Percentiles rank a stretch among this genome's conserved stretches.
Conservation (phyloP, 345 rosid species). For the Laguncularia racemosa region DNA sequence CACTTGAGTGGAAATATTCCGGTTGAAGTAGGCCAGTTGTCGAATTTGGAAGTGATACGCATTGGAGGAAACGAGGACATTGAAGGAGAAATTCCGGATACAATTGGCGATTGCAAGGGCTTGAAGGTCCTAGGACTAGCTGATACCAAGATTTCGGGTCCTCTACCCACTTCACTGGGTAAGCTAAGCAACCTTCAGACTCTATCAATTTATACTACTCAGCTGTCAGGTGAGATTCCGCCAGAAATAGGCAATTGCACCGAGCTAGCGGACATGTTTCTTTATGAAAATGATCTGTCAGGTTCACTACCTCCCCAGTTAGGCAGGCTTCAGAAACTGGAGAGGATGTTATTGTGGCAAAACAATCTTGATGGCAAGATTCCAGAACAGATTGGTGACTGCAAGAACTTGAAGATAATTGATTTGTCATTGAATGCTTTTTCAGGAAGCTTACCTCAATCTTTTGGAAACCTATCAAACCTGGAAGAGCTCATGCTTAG, state of each 20-base stretch:
- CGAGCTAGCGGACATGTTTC: slow-evolving; percentile 50
- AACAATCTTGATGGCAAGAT: slow-evolving; percentile 60
- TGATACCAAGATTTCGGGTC: slow-evolving; percentile 64
- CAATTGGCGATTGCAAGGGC: slow-evolving; percentile 58
- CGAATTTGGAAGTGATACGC: slow-evolving; percentile 41
- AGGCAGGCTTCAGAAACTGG: slow-evolving; percentile 46
- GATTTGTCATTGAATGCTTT: slow-evolving; percentile 75
- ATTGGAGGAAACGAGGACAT: slow-evolving; percentile 80
- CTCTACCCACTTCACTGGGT: slow-evolving; percentile 63
- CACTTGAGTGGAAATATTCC: slow-evolving; percentile 55
- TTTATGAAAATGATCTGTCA: slow-evolving; percentile 65
- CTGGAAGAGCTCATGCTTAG: slow-evolving; percentile 81
- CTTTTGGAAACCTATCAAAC: slow-evolving; percentile 57
- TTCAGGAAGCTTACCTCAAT: slow-evolving; percentile 62
- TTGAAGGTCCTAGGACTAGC: slow-evolving; percentile 66
- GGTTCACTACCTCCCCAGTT: slow-evolving; percentile 60
- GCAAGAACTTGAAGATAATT: slow-evolving; percentile 45
- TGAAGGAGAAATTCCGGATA: slow-evolving; percentile 59
- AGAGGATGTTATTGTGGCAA: slow-evolving; percentile 66
- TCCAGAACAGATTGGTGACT: slow-evolving; percentile 73
- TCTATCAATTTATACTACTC: slow-evolving; percentile 49
- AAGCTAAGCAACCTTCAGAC: slow-evolving; percentile 56
- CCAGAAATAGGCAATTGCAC: slow-evolving; percentile 66
- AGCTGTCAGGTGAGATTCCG: slow-evolving; percentile 73
- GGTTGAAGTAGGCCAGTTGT: slow-evolving; percentile 48